Evolutionary conservation across 139 green algal genomes (phyloP).

Genomic region (Chloropicon primus): DNA sequence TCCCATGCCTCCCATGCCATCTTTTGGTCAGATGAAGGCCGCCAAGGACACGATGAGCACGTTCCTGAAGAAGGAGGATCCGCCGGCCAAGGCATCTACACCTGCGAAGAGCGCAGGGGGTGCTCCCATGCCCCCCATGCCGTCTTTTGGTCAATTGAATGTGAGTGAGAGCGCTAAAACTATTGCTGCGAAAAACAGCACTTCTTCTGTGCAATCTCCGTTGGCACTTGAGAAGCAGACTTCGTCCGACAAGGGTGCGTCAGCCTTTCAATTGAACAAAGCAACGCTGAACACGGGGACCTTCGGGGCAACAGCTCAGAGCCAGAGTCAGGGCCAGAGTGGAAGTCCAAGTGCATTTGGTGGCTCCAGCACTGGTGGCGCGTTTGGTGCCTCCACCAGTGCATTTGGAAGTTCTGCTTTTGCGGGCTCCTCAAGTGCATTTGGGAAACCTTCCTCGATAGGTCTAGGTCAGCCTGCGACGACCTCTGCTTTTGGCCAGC

Average conservation of each 20-base stretch:
- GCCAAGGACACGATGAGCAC: neutral
- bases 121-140: too few relatives aligned
- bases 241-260: too few relatives aligned
- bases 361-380: neutral
- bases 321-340: too few relatives aligned
- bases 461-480: neutral
- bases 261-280: too few relatives aligned
- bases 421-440: neutral
- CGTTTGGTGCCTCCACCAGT: neutral
- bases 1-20: neutral
- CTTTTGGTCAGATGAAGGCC: neutral
- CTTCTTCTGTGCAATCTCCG: too few relatives aligned
- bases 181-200: too few relatives aligned
- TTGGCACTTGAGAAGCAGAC: too few relatives aligned
- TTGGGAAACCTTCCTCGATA: neutral
- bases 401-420: neutral
- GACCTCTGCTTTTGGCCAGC: neutral
- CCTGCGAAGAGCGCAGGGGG: too few relatives aligned
- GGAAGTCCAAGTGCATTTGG: neutral
- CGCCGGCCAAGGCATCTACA: neutral
- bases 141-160: neutral
- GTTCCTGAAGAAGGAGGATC: neutral
- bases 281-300: too few relatives aligned
- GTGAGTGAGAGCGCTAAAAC: too few relatives aligned
- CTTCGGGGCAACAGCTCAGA: too few relatives aligned